Percentiles rank a stretch among this genome's conserved stretches.
These are phyloP conservation scores for Prinsepia uniflora DNA, from an alignment of 306 rosid genomes.

Conservation along the genomic window DNA sequence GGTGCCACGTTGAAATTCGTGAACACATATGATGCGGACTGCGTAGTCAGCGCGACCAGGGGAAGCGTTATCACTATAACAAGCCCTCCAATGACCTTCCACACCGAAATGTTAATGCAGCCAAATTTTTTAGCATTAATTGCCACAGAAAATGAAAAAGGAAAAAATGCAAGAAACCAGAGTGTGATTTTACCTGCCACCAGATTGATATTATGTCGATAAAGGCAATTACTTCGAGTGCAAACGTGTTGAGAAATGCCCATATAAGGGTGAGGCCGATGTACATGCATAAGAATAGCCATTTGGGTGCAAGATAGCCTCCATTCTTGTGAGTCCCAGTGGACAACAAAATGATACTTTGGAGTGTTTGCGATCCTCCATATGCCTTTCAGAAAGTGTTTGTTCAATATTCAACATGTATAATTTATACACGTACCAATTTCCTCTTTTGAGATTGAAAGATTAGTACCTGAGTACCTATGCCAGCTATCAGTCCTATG, in stretches of 20 bases:
- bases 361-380: conserved; percentile 82
- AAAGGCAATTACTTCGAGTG: conserved; percentile 71
- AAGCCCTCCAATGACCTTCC: conserved; percentile 66
- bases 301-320: conserved; percentile 80
- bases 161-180: background rate
- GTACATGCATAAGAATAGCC: conserved; percentile 82
- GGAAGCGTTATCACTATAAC: conserved; percentile 78
- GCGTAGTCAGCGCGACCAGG: conserved; percentile 55
- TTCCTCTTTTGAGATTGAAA: background rate
- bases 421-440: background rate
- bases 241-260: conserved; percentile 83
- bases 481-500: conserved; percentile 78
- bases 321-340: conserved; percentile 80
- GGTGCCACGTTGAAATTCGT: conserved; percentile 52
- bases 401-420: background rate
- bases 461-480: conserved; percentile 72
- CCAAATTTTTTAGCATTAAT: background rate
- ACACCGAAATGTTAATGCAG: background rate
- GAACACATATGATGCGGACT: conserved; percentile 76
- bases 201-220: conserved; percentile 74
- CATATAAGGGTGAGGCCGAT: conserved; percentile 71
- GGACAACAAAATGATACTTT: conserved; percentile 61
- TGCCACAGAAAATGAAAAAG: background rate
- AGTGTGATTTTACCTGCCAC: conserved; percentile 70
- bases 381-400: conserved; percentile 48